Evolutionary conservation across 768 basidiomycete species (phyloP), one percentile per base, ranked within the genome.

Genomic region (Astraeus odoratus): DNA sequence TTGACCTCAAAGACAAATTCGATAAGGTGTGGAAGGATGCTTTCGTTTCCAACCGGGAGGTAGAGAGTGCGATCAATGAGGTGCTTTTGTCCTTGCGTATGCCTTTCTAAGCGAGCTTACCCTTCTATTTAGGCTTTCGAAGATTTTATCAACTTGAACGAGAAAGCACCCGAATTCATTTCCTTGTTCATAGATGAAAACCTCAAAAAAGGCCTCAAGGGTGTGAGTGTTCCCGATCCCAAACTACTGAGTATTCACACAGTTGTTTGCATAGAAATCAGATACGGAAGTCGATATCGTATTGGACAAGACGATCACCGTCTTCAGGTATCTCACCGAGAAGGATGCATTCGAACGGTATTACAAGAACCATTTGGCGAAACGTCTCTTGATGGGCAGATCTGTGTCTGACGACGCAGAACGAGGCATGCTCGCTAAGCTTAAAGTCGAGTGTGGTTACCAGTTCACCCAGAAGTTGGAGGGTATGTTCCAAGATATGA

Each of bases 401-500:
- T 95, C 92, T 16, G 81, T 94, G 6, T 96, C 93, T 1, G 96
- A 99, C 55, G 96, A 99, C 64, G 94, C 96, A 3, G 96, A 99
- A 60, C 85, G 88, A 37, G 90, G 86, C 47, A 97, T 99, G 93
- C 77, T 99, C 1, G 84, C 91, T 37, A 97, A 96, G 66, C 80
- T 99, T 57, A 97, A 97, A 68, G 77, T 95, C 20, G 95, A 98
- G 67, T 94, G 88, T 57, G 95, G 95, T 6, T 85, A 83, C 55
- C 91, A 95, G 59, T 99, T 98, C 65, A 98, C 96, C 1, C 91
- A 95, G 66, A 94, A 94, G 63, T 71, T 98, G 57, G 94, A 99
- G 64, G 94, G 94, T 47, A 99, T 99, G 95, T 96, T 99, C 78
- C 77, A 90, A 52, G 95, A 98, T 59, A 93, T 99, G 81, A 88